Base-by-base conservation (phyloP, 2,329 filamentous ascomycete genomes). In the Cladophialophora bantiana region DNA sequence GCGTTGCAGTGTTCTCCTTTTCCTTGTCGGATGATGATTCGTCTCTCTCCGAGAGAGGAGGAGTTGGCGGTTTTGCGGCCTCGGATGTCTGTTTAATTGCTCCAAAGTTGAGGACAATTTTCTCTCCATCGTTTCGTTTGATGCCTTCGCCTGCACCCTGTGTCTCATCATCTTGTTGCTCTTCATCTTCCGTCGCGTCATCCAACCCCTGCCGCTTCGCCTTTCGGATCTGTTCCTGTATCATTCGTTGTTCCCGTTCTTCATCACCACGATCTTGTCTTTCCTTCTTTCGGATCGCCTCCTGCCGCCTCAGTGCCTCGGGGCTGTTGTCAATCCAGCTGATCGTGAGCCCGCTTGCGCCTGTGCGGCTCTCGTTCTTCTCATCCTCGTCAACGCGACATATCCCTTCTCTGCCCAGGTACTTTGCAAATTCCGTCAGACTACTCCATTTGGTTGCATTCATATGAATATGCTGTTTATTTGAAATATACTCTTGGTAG, bases 291-390 rank as follows among this genome's bases (percentile, higher is more conserved):
- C 89, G 83, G 57, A 97, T 84, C 32, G 92, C 92, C 71, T 97
- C 94, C 69, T 92, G 88, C 59, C 94, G 83, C 73, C 88, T 84
- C 70, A 98, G 80, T 1, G 93, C 92, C 64, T 97, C 94, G 0
- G 93, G 92, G 40, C 90, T 94, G 73, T 94, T 93, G 75, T 99
- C 94, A 65, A 97, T 89, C 92, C 94, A 99, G 1, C 90, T 85
- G 62, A 99, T 89, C 74, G 93, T 90, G 48, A 98, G 74, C 0
- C 59, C 71, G 64, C 69, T 70, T 18, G 70, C 72, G n/a, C 72
- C 72, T 3, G 55, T 50, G 1, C 53, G 45, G n/a, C 69, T 62
- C 32, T 70, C 67, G 34, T 73, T 95, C 77, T 97, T 94, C 69
- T 91, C 89, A 48, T 89, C 92, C 77, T 98, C 94, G 78, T 98